Evolutionary conservation across 352 stramenopile species (phyloP).

Genomic region (Discostella stelligera): DNA sequence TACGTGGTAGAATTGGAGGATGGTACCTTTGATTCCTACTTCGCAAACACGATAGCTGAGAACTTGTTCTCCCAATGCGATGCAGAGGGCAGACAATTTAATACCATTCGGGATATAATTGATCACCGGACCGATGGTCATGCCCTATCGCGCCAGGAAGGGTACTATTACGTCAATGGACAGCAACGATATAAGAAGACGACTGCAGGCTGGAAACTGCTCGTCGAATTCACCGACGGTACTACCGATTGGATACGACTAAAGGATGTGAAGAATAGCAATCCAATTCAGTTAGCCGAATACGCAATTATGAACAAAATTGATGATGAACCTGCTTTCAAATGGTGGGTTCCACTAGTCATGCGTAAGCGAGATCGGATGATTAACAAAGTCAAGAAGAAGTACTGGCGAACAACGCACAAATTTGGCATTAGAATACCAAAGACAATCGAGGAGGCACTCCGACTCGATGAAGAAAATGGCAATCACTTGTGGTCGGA

Average conservation of each 20-base stretch:
- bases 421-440: too few species aligned
- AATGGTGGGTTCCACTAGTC: too few species aligned
- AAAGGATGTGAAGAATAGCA: conserved; percentile 53
- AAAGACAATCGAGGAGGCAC: neutral
- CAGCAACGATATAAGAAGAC: conserved; percentile 16
- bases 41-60: conserved; percentile 37
- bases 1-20: conserved; percentile 41
- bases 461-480: conserved; percentile 31
- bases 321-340: conserved; percentile 13
- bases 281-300: conserved; percentile 39
- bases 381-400: too few species aligned
- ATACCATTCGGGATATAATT: conserved; percentile 39
- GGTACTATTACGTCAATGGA: conserved; percentile 20
- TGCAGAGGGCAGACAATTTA: conserved; percentile 32
- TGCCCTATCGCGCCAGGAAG: conserved; percentile 33
- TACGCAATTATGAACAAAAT: conserved; percentile 15
- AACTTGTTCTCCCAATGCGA: conserved; percentile 43
- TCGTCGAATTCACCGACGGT: too few species aligned
- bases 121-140: conserved; percentile 41
- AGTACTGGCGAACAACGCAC: too few species aligned
- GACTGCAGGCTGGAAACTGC: conserved; percentile 38
- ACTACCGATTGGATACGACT: conserved; percentile 23
- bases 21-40: conserved; percentile 22
- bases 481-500: too few species aligned
- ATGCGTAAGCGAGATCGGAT: too few species aligned